A percentile compares a stretch with the other conserved stretches of the same genome.
Conservation (phyloP, 2,329 filamentous ascomycete species). For the Pseudogymnoascus sp. region DNA sequence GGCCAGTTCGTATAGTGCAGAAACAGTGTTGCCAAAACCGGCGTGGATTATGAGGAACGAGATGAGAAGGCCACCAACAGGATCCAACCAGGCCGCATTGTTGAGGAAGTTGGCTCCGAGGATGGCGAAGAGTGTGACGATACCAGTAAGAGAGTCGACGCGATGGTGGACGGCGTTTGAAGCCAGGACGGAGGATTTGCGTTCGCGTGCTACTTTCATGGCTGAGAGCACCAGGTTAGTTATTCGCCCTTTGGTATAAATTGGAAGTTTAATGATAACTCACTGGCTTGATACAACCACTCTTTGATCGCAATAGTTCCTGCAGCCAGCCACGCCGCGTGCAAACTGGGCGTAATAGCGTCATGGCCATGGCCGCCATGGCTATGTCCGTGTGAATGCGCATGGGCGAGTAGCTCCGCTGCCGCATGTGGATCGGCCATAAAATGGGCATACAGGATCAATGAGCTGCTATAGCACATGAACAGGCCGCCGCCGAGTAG, state of each 20-base stretch:
- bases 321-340: conserved; percentile 88
- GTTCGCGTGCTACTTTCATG: conserved; percentile 90
- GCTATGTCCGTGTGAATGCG: conserved; percentile 50
- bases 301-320: conserved; percentile 91
- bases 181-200: conserved; percentile 90
- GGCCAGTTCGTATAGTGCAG: conserved; percentile 80
- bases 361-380: conserved; percentile 59
- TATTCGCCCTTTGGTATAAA: not conserved
- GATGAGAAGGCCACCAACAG: conserved; percentile 86
- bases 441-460: conserved; percentile 65
- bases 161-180: conserved; percentile 96
- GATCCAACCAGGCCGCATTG: conserved; percentile 87
- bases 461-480: conserved; percentile 75
- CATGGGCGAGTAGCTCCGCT: conserved; percentile 45
- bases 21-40: conserved; percentile 76
- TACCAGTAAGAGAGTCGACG: conserved; percentile 88
- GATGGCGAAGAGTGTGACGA: conserved; percentile 86
- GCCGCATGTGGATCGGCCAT: conserved; percentile 57
- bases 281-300: conserved; percentile 94
- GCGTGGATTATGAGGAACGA: conserved; percentile 90
- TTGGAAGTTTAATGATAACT: conserved; percentile 33
- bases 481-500: conserved; percentile 82
- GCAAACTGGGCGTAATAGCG: conserved; percentile 69
- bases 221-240: conserved; percentile 44
- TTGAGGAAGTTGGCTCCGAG: conserved; percentile 80